A percentile compares a stretch with the other conserved stretches of the same genome.
These are phyloP conservation scores for Sugiyamaella pinicola DNA, from an alignment of 1,139 yeast genomes.

Conservation along the genomic window DNA sequence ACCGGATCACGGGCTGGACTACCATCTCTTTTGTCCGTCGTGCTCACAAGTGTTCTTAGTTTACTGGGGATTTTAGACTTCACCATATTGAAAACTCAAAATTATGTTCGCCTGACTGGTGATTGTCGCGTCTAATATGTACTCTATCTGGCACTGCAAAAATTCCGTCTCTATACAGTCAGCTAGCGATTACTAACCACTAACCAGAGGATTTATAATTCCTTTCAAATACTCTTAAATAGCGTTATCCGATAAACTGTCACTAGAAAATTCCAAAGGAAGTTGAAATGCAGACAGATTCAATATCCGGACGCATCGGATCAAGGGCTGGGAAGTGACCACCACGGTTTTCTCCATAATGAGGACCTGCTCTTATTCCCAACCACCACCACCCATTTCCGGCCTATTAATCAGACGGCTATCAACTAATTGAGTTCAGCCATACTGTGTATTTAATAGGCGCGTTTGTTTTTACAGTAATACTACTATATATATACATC, in stretches of 20 bases:
- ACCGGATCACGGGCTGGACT: background rate
- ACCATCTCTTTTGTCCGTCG: background rate
- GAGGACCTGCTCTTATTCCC: too few species aligned
- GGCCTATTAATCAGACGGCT: too few species aligned
- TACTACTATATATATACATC: background rate
- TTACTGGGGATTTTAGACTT: conserved; percentile 10
- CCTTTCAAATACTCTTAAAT: background rate
- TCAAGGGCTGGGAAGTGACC: conserved; percentile 5
- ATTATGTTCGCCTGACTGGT: background rate
- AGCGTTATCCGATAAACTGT: background rate
- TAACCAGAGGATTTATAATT: background rate
- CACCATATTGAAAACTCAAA: background rate
- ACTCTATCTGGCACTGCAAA: too few species aligned
- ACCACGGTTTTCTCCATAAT: background rate
- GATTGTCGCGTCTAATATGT: background rate
- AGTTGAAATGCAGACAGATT: background rate
- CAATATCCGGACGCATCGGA: conserved; percentile 1
- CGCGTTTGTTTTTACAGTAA: too few species aligned
- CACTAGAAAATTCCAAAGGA: too few species aligned
- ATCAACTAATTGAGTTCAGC: too few species aligned
- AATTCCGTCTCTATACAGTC: too few species aligned
- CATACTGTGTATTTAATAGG: too few species aligned
- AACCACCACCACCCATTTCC: background rate
- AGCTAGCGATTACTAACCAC: too few species aligned
- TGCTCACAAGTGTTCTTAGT: conserved; percentile 7